Conservation (phyloP, 179 eudicot genomes). For the Spinacia oleracea region DNA sequence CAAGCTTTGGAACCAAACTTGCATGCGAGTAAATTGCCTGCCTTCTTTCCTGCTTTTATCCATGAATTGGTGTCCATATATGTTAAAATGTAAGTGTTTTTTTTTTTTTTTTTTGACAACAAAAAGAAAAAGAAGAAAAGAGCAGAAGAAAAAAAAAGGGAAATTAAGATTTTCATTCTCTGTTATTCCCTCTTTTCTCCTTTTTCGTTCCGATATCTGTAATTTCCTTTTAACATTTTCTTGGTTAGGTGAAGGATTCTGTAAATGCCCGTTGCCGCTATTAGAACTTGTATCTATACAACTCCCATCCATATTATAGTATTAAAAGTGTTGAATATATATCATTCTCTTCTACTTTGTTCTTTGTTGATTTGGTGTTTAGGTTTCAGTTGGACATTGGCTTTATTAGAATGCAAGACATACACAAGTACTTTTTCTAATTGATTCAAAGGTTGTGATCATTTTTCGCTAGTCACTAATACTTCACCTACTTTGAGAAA, state of each 20-base stretch:
- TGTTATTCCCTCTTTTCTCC: background rate
- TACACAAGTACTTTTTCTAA: no score
- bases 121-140: background rate
- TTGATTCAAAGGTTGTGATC: no score
- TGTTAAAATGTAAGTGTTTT: constrained; percentile 2
- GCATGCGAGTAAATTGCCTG: constrained; percentile 73
- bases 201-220: constrained; percentile 10
- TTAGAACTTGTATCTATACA: constrained; percentile 10
- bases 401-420: no score
- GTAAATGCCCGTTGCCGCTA: constrained; percentile 29
- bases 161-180: constrained; percentile 9
- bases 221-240: constrained; percentile 9
- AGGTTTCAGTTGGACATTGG: no score
- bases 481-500: no score
- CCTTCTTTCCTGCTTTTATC: constrained; percentile 3
- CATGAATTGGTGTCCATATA: constrained; percentile 14
- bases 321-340: constrained; percentile 6
- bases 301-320: constrained; percentile 2
- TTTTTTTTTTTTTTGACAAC: constrained; percentile 10
- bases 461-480: no score
- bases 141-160: background rate
- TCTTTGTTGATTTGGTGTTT: background rate
- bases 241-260: constrained; percentile 19
- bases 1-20: constrained; percentile 95
- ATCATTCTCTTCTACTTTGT: background rate